phyloP scores from a whole-genome alignment of 1,139 yeast species.

The Lizanozyma gosingica region DNA sequence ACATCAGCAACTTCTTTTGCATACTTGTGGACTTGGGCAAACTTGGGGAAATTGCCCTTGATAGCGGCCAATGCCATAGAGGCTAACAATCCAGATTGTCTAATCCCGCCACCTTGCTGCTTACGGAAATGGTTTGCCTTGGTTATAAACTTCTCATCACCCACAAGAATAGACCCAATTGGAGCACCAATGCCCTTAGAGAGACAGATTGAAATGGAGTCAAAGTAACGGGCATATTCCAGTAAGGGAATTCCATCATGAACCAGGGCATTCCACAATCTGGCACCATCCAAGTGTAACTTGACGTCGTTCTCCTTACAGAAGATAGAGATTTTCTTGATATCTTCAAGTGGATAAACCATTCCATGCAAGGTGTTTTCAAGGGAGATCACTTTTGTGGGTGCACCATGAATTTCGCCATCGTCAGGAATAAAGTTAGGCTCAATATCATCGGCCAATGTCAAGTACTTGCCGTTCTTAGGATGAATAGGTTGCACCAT shows the following conservation, averaged over 20 bases:
- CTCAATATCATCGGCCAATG: slow-evolving; percentile 31
- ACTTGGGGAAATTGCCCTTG: slow-evolving; percentile 27
- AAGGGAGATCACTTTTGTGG: slow-evolving; percentile 37
- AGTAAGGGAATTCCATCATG: slow-evolving; percentile 30
- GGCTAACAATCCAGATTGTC: slow-evolving; percentile 37
- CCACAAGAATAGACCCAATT: slow-evolving; percentile 35
- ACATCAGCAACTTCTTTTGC: slow-evolving; percentile 20
- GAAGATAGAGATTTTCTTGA: slow-evolving; percentile 27
- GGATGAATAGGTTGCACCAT: slow-evolving; percentile 35
- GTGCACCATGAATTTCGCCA: slow-evolving; percentile 40
- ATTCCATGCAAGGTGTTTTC: slow-evolving; percentile 41
- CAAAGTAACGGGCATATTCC: slow-evolving; percentile 33
- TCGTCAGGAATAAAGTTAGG: slow-evolving; percentile 35
- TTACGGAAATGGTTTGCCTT: slow-evolving; percentile 41
- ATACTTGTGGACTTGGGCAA: slow-evolving; percentile 17
- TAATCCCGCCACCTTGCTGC: slow-evolving; percentile 40
- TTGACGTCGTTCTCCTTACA: slow-evolving; percentile 25
- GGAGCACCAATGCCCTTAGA: slow-evolving; percentile 42
- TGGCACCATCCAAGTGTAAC: slow-evolving; percentile 39
- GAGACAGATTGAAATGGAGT: slow-evolving; percentile 37
- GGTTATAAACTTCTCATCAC: slow-evolving; percentile 20
- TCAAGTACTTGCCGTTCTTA: slow-evolving; percentile 27
- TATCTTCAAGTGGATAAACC: slow-evolving; percentile 34
- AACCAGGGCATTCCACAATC: slow-evolving; percentile 39
- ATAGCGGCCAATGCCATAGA: slow-evolving; percentile 35